A percentile compares a stretch with the other conserved stretches of the same genome.
phyloP scores from a whole-genome alignment of 306 rosid species.

The Dalbergia cultrata region DNA sequence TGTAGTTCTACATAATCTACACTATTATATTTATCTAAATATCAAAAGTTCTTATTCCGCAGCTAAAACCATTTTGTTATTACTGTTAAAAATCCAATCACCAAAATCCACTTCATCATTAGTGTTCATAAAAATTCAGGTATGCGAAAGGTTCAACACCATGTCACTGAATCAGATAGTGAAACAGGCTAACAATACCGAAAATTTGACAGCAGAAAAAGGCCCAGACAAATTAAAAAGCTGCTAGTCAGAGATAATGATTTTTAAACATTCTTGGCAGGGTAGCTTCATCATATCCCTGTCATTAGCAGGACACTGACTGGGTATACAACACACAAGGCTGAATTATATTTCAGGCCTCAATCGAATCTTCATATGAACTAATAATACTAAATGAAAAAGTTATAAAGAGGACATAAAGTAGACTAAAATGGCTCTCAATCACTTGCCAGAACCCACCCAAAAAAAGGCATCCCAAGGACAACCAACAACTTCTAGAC shows the following conservation, averaged over 20 bases:
- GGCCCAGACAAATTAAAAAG: background rate
- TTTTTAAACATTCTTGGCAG: slow-evolving; percentile 7
- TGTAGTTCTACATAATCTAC: background rate
- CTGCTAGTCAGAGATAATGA: background rate
- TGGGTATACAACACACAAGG: slow-evolving; percentile 1
- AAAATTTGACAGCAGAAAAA: background rate
- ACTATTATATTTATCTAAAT: background rate
- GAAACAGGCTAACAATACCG: background rate
- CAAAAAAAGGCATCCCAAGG: background rate
- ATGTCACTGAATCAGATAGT: slow-evolving; percentile 12
- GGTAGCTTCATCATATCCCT: background rate
- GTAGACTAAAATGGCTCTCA: background rate
- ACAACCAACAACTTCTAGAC: slow-evolving; percentile 31
- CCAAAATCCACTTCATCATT: slow-evolving; percentile 11
- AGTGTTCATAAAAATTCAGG: background rate
- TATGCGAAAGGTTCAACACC: background rate
- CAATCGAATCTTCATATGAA: background rate
- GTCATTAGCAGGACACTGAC: slow-evolving; percentile 5
- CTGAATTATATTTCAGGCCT: background rate
- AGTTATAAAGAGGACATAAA: background rate
- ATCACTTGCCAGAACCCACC: background rate
- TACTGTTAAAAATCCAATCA: background rate
- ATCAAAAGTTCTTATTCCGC: background rate
- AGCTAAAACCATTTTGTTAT: background rate
- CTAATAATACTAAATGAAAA: background rate